phyloP scores from a whole-genome alignment of 371 early-diverging fungal species.

The Rhizopus delemar region DNA sequence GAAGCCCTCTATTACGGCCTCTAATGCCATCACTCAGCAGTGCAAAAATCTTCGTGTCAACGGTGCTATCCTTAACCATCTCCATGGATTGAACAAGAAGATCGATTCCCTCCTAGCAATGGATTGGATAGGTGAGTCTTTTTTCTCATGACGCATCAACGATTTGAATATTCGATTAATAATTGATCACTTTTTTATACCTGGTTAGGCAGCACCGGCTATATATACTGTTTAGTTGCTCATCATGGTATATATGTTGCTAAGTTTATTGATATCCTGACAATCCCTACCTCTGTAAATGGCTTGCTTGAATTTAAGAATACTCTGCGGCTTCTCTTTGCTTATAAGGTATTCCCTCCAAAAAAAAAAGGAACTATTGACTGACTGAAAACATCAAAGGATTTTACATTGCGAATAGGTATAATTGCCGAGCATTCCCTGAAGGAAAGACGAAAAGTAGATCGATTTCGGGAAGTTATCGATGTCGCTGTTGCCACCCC shows the following conservation, averaged over 20 bases:
- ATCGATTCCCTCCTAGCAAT: conserved; percentile 11
- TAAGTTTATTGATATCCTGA: conserved; percentile 11
- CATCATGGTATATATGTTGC: conserved; percentile 17
- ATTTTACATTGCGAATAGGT: conserved; percentile 11
- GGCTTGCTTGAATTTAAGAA: conserved; percentile 10
- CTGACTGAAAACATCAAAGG: conserved; percentile 8
- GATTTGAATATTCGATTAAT: background rate
- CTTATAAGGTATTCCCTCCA: conserved; percentile 4
- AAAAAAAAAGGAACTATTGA: conserved; percentile 14
- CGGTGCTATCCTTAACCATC: conserved; percentile 14
- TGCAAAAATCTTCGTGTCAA: conserved; percentile 15
- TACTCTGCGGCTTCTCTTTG: conserved; percentile 14
- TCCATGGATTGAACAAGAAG: conserved; percentile 6
- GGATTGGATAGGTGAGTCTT: conserved; percentile 10
- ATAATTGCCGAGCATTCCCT: conserved; percentile 8
- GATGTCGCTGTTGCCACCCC: conserved; percentile 11
- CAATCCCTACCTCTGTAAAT: conserved; percentile 4
- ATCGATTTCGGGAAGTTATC: conserved; percentile 14
- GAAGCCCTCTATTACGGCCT: conserved; percentile 9
- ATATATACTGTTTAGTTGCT: conserved; percentile 7
- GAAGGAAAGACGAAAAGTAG: conserved; percentile 6
- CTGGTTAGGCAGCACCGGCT: conserved; percentile 7
- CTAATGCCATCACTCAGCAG: conserved; percentile 8
- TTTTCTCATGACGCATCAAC: no score
- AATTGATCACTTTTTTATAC: conserved; percentile 2